Evolutionary conservation across 257 asterid species (phyloP), one percentile per base, ranked within the genome.

Genomic region (Nicotiana benthamiana): DNA sequence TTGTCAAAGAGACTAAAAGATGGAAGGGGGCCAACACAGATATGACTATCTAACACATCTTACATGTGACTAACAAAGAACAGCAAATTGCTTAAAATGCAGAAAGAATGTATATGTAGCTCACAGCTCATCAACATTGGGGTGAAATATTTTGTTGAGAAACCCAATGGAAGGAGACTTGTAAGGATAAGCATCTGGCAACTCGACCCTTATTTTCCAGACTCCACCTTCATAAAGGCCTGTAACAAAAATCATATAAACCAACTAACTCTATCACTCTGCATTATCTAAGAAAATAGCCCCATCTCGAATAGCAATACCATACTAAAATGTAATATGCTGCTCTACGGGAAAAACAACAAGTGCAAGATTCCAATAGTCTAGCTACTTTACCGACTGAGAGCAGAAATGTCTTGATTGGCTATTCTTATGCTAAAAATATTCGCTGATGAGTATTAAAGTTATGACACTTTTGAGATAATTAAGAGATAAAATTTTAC

Each of bases 131-230:
- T 95, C 98, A 43, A 94, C 97, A 84, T 94, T 94, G 52, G 97
- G 98, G 92, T 94, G 98, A 86, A 90, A 94, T 18, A 94, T 94
- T 85, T 92, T 94, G 97, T 94, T 94, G 79, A 93, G 90, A 75
- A 94, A 94, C 13, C 96, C 97, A 52, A 93, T 92, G 75, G 98
- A 94, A 64, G 97, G 98, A 72, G 98, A 93, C 86, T 93, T 93
- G 89, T 93, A 94, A 81, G 97, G 98, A 84, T 94, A 94, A 82
- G 97, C 97, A 88, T 94, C 97, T 4, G 97, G 96, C 83, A 94
- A 90, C 82, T 94, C 97, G 5, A 94, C 98, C 0, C 91, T 96
- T 80, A 94, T 89, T 88, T 93, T 93, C 98, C 97, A 93, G 77
- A 92, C 92, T 68, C 97, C 98, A 70, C 95, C 97, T 87, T 93